Evolutionary conservation across 2,329 filamentous ascomycete species (phyloP), one percentile per base, ranked within the genome.

Genomic region (Lasiodiplodia sp.): DNA sequence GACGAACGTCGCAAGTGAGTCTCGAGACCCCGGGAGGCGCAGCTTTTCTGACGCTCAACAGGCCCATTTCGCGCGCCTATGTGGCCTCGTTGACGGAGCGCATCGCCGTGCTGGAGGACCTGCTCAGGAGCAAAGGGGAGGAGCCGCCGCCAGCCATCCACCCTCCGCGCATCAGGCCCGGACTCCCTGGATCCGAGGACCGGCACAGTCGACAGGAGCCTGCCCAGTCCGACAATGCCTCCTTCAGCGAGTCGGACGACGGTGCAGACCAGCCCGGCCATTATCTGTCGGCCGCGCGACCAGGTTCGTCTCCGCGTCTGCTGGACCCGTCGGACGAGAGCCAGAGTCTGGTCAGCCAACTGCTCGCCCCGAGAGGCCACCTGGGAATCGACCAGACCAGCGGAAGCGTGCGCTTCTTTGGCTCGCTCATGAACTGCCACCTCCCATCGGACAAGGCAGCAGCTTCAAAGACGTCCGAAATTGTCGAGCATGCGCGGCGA

Each of bases 1-100:
- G 86, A 88, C 74, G 86, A 88, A 73, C 78, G 86, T 52, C 77
- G 86, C 75, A 79, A 85, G 86, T 86, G 73, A 51, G 81, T 76
- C 47, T 10, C 51, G n/a, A 28, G n/a, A 3, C 34, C 58, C 66
- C 28, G 40, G 21, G 38, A n/a, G 25, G 28, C 38, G 58, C 18
- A 37, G 8, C 14, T 37, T 51, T 11, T 7, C 40, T 53, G 34
- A 55, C 18, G 25, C 69, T 66, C 40, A 64, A 37, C 55, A 87
- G 86, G 47, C 86, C 86, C 8, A 87, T 87, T 40, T 87, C 85
- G 23, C 85, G 87, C 74, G 86, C 86, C 66, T 88, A 87, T 75
- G 87, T 87, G 82, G 84, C 83, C 51, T 87, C 85, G 1, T 78
- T 88, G 12, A 85, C 85, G n/a, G 84, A 85, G 28, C 81, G 86